Conservation (phyloP, 148 eudicot species). For the Agrostemma githago region DNA sequence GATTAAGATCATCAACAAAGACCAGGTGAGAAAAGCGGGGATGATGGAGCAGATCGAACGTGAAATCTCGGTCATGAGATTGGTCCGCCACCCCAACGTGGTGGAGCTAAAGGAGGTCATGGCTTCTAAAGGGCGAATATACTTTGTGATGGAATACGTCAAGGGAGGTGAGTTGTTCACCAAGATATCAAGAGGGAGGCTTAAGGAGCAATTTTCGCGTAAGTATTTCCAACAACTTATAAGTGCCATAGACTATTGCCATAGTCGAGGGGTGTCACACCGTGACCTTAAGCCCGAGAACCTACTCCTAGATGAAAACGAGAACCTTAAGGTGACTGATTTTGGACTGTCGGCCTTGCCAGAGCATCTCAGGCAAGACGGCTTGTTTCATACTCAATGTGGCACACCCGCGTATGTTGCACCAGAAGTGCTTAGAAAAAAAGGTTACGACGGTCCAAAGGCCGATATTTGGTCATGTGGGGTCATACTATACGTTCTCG, state of each 20-base stretch:
- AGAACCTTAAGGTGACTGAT: conserved; percentile 56
- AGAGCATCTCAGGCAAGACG: conserved; percentile 55
- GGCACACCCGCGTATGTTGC: conserved; percentile 82
- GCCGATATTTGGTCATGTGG: conserved; percentile 86
- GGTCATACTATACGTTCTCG: conserved; percentile 47
- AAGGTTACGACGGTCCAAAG: conserved; percentile 63
- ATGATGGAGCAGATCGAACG: conserved; percentile 54
- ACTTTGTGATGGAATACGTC: conserved; percentile 60
- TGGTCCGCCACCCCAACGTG: conserved; percentile 54
- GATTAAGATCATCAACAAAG: conserved; percentile 62
- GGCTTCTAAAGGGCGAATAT: conserved; percentile 58
- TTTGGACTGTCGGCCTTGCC: conserved; percentile 71
- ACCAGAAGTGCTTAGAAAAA: conserved; percentile 54
- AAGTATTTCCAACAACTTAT: conserved; percentile 58
- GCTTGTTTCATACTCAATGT: conserved; percentile 62
- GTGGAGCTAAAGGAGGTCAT: conserved; percentile 63
- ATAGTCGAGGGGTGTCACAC: conserved; percentile 51
- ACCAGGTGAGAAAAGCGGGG: conserved; percentile 46
- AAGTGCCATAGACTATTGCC: conserved; percentile 48
- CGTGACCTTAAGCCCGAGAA: conserved; percentile 52
- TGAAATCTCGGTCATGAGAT: conserved; percentile 61
- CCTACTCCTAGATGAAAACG: conserved; percentile 51
- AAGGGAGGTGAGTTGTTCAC: conserved; percentile 63
- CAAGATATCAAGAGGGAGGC: conserved; percentile 42
- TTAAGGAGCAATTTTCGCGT: conserved; percentile 44